Conservation (phyloP, 768 basidiomycete genomes). For the Psilocybe tampanensis region DNA sequence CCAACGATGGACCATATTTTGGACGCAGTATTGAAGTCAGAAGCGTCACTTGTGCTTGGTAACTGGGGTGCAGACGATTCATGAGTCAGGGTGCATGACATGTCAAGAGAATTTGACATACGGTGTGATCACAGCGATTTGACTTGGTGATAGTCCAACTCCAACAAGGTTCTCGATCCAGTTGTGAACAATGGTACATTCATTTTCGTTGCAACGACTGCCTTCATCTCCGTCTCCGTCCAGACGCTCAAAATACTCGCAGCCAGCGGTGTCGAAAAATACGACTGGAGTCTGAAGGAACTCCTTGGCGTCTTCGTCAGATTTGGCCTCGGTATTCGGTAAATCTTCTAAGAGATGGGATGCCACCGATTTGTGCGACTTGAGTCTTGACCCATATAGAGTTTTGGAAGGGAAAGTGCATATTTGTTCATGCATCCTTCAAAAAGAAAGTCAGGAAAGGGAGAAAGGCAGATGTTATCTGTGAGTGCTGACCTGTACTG, state of each 20-base stretch:
- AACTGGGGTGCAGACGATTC: too few species aligned
- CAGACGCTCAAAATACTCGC: slow-evolving; percentile 87
- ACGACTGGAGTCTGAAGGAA: slow-evolving; percentile 76
- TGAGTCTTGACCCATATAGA: slow-evolving; percentile 74
- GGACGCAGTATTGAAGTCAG: slow-evolving; percentile 78
- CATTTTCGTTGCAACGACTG: slow-evolving; percentile 93
- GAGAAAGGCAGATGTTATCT: too few species aligned
- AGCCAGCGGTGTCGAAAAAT: slow-evolving; percentile 94
- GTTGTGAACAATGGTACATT: slow-evolving; percentile 79
- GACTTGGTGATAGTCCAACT: slow-evolving; percentile 61
- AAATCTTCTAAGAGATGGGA: slow-evolving; percentile 74
- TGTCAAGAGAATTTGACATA: too few species aligned
- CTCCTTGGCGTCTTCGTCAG: slow-evolving; percentile 74
- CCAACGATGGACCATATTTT: slow-evolving; percentile 65
- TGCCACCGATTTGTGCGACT: slow-evolving; percentile 71
- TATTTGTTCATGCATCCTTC: slow-evolving; percentile 86
- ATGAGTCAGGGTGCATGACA: too few species aligned
- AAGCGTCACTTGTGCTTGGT: slow-evolving; percentile 92
- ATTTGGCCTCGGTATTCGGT: slow-evolving; percentile 48
- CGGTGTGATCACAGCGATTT: slow-evolving; percentile 91
- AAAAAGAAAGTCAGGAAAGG: background rate
- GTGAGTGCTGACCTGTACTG: slow-evolving; percentile 76
- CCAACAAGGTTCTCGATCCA: slow-evolving; percentile 83
- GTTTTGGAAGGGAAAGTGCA: slow-evolving; percentile 84
- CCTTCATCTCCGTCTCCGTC: slow-evolving; percentile 87